Conservation (phyloP, 2,329 filamentous ascomycete genomes). For the Aspergillus neotritici region DNA sequence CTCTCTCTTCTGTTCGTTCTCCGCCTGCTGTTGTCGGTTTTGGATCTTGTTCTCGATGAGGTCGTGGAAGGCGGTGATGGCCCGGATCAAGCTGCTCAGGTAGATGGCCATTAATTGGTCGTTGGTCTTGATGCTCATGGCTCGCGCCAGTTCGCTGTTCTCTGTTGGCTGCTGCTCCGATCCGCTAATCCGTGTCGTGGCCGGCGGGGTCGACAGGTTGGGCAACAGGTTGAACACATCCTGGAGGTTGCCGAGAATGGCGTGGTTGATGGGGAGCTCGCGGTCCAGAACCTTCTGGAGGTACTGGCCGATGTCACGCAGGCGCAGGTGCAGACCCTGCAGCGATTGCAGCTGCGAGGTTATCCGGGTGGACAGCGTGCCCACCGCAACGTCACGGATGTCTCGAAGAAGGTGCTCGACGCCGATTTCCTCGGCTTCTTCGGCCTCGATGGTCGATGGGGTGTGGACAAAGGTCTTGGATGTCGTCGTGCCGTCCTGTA, state of each 20-base stretch:
- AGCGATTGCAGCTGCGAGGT: constrained; percentile 96
- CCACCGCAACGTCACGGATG: constrained; percentile 95
- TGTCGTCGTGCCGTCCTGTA: constrained; percentile 90
- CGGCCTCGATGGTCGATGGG: constrained; percentile 95
- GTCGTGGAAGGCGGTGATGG: constrained; percentile 98
- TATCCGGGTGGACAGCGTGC: constrained; percentile 91
- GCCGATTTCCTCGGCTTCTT: constrained; percentile 97
- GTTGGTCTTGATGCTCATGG: constrained; percentile 98
- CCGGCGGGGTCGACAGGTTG: constrained; percentile 80
- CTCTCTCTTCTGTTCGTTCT: constrained; percentile 78
- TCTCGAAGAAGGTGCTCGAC: constrained; percentile 96
- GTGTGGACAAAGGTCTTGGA: constrained; percentile 98
- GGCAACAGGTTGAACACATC: constrained; percentile 98
- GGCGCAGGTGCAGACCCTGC: constrained; percentile 87
- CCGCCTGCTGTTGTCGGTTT: constrained; percentile 93
- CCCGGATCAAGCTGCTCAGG: constrained; percentile 89
- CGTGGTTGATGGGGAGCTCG: constrained; percentile 91
- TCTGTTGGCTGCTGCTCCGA: constrained; percentile 51
- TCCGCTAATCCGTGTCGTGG: constrained; percentile 54
- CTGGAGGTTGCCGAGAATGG: constrained; percentile 95
- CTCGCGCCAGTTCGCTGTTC: constrained; percentile 83
- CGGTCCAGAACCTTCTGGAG: constrained; percentile 92
- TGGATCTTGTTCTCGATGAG: constrained; percentile 99
- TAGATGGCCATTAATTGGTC: constrained; percentile 99
- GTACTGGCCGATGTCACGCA: constrained; percentile 93